Percentiles rank a stretch among this genome's conserved stretches.
Evolutionary conservation across 148 eudicot genomes (phyloP).

Genomic region (Persicaria maculosa): DNA sequence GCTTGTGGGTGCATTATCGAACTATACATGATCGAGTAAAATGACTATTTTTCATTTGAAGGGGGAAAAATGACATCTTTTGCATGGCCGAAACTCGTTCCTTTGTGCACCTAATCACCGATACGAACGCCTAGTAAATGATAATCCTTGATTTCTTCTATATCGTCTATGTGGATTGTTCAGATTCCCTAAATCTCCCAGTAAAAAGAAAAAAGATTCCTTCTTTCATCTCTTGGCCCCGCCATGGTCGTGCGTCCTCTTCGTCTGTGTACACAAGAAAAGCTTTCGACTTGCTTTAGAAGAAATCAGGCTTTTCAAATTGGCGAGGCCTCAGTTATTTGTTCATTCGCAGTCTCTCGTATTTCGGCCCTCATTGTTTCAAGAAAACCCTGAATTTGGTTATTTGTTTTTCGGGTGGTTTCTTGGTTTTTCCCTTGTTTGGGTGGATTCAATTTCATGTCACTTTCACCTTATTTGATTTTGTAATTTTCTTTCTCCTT

Average conservation of each 20-base stretch:
- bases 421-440: neutral
- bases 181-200: too few species aligned
- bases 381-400: neutral
- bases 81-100: neutral
- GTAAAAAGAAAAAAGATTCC: too few species aligned
- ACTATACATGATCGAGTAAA: too few species aligned
- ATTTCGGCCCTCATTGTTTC: neutral
- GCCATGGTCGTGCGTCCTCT: neutral
- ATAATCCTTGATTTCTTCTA: neutral
- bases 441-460: neutral
- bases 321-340: neutral
- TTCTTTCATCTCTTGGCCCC: neutral
- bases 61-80: too few species aligned
- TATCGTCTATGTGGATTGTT: neutral
- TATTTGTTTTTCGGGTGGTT: neutral
- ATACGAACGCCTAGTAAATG: neutral
- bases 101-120: neutral
- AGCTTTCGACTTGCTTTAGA: neutral
- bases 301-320: neutral
- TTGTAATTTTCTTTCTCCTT: neutral
- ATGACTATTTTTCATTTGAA: too few species aligned
- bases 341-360: neutral
- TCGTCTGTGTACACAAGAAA: neutral
- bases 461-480: neutral
- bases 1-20: too few species aligned